A percentile compares a stretch with the other conserved stretches of the same genome.
These are phyloP conservation scores for Verticillium tricorpus DNA, from an alignment of 2,329 filamentous ascomycete genomes.

Conservation along the genomic window DNA sequence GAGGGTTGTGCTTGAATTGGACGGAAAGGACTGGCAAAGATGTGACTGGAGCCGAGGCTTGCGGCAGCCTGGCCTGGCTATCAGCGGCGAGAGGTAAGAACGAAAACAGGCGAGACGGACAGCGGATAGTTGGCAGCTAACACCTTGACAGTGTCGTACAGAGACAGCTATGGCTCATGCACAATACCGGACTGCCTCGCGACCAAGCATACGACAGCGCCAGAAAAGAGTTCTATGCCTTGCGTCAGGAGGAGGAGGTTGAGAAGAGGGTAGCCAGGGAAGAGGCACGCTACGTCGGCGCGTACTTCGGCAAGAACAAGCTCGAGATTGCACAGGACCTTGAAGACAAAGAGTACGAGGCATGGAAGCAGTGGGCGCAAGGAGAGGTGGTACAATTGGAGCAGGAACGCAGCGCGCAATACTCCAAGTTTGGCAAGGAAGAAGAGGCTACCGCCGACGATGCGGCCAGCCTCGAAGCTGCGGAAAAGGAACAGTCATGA, in stretches of 20 bases:
- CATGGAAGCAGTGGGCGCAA: conserved; percentile 78
- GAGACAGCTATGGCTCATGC: conserved; percentile 81
- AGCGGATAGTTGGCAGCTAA: background rate
- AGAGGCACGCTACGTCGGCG: conserved; percentile 80
- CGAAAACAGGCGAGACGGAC: background rate
- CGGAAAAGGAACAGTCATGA: background rate
- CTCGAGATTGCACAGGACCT: conserved; percentile 76
- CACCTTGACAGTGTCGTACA: conserved; percentile 70
- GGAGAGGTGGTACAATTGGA: conserved; percentile 39
- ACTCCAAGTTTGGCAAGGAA: conserved; percentile 34
- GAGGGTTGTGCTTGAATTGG: conserved; percentile 75
- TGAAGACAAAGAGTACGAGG: conserved; percentile 75
- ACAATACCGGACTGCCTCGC: conserved; percentile 56
- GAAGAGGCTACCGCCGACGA: conserved; percentile 20
- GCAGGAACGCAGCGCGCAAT: conserved; percentile 33
- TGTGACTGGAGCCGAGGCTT: conserved; percentile 77
- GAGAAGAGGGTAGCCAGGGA: conserved; percentile 79
- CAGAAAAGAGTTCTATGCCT: conserved; percentile 83
- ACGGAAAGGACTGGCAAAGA: conserved; percentile 73
- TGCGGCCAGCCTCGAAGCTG: conserved; percentile 11
- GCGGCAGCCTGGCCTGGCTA: conserved; percentile 66
- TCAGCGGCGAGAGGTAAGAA: conserved; percentile 79
- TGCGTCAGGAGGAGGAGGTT: conserved; percentile 79
- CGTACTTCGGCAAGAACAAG: conserved; percentile 77
- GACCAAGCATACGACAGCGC: conserved; percentile 78